These are phyloP conservation scores for Paraleonurus japonicus DNA, from an alignment of 257 asterid species.

Conservation along the genomic window DNA sequence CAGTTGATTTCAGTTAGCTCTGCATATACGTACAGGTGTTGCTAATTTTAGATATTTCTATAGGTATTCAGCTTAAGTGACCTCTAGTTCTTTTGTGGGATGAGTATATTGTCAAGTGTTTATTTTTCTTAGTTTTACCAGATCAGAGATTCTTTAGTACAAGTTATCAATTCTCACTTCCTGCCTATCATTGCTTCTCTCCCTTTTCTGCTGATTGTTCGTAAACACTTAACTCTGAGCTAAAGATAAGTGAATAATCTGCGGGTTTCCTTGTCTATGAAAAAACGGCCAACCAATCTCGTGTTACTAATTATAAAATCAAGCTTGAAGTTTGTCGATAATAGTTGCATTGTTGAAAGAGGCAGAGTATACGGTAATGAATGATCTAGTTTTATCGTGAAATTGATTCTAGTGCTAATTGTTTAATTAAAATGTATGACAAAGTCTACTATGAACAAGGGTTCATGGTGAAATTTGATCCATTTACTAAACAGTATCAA, in stretches of 20 bases:
- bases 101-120: slow-evolving; percentile 25
- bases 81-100: slow-evolving; percentile 22
- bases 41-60: slow-evolving; percentile 31
- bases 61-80: slow-evolving; percentile 17
- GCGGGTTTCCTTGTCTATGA: neutral
- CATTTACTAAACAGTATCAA: no score
- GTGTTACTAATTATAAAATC: no score
- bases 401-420: no score
- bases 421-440: no score
- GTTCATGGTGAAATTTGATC: no score
- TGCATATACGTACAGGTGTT: slow-evolving; percentile 45
- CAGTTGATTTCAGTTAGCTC: slow-evolving; percentile 31
- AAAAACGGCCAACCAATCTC: no score
- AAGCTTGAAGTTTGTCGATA: no score
- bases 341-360: no score
- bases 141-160: neutral
- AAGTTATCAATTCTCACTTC: neutral
- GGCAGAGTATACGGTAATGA: no score
- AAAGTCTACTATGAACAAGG: no score
- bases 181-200: neutral
- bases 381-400: no score
- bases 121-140: neutral
- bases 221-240: neutral
- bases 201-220: neutral
- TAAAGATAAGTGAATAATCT: neutral